Evolutionary conservation across 345 rosid species (phyloP), one percentile per base, ranked within the genome.

Genomic region (Corchorus olitorius): DNA sequence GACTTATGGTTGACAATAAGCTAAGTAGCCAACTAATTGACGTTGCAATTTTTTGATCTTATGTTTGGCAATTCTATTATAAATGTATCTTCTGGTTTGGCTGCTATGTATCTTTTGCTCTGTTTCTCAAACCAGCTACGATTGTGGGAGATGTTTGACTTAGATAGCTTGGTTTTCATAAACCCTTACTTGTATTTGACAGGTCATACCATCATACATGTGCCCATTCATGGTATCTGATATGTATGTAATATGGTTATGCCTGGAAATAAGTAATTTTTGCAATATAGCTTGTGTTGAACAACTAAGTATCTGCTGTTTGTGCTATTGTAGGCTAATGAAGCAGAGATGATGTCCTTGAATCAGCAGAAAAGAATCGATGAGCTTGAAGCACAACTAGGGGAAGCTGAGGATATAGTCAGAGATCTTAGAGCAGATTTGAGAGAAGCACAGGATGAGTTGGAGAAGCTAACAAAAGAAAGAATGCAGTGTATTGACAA

Each of bases 331-430:
- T 80, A 94, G 98, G 88, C 80, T 27, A 90, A 80, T 79, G 97
- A 93, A 85, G 87, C 98, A 74, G 90, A 88, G 81, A 81, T 74
- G 78, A 65, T 75, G 68, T 79, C 89, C 54, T 66, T 84, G 78
- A 78, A 73, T 80, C 94, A 88, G 76, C 89, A 83, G 72, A 86
- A 60, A 72, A 91, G 81, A 84, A 87, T 94, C 74, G 94, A 87
- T 39, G 98, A 92, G 83, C 93, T 94, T 73, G 97, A 94, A 81
- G 91, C 95, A 77, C 98, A 85, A 80, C 88, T 94, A 39, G 92
- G 92, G 72, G 98, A 93, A 87, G 94, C 97, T 72, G 91, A 91
- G 84, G 94, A 89, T 82, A 88, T 89, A 56, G 97, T 90, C 45
- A 88, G 87, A 84, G 98, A 92, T 75, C 93, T 94, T 66, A 87